Conservation (phyloP, 768 basidiomycete genomes). For the Boletus sp. region DNA sequence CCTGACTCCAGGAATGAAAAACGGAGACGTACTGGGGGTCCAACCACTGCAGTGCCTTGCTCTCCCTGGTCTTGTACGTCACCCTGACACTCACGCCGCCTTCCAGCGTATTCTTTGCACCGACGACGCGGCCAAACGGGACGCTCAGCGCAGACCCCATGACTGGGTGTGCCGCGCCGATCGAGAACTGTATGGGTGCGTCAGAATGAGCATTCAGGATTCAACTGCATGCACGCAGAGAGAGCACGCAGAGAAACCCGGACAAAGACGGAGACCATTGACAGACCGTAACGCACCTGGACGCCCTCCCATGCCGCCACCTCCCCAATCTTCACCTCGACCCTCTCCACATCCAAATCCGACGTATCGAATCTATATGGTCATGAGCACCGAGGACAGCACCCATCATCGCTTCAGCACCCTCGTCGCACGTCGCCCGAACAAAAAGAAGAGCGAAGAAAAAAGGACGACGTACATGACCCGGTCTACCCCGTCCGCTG, state of each 20-base stretch:
- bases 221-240: background rate
- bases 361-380: constrained; percentile 66
- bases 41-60: constrained; percentile 86
- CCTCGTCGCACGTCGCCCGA: too few relatives aligned
- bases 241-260: background rate
- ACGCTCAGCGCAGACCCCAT: too few relatives aligned
- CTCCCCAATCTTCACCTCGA: constrained; percentile 41
- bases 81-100: constrained; percentile 44
- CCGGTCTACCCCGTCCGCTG: too few relatives aligned
- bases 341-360: constrained; percentile 58
- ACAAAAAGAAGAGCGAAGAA: too few relatives aligned
- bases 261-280: background rate
- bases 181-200: too few relatives aligned
- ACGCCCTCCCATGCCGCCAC: constrained; percentile 44
- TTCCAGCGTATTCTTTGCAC: constrained; percentile 12
- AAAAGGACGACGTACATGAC: too few relatives aligned
- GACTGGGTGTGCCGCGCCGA: too few relatives aligned
- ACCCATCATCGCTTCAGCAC: background rate
- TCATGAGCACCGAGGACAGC: background rate
- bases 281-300: constrained; percentile 36
- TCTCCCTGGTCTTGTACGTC: constrained; percentile 69
- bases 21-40: constrained; percentile 57
- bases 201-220: too few relatives aligned
- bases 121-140: too few relatives aligned
- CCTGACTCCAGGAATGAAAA: background rate